Conservation (phyloP, 2,329 filamentous ascomycete species). For the Fusarium subtropicale region DNA sequence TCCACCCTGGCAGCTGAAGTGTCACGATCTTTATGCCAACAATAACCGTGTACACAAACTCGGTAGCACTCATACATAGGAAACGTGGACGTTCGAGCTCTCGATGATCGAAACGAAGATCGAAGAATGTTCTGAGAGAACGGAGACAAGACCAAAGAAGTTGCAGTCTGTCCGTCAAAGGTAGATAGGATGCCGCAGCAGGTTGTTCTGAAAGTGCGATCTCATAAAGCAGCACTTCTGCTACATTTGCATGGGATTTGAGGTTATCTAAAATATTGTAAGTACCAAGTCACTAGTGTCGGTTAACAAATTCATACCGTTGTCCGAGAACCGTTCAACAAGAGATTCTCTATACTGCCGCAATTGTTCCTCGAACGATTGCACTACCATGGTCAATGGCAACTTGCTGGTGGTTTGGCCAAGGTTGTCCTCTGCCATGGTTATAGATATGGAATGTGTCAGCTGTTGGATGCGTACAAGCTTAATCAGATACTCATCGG, state of each 20-base stretch:
- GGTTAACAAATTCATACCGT: conserved; percentile 46
- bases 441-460: conserved; percentile 59
- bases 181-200: conserved; percentile 48
- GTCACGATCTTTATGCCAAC: conserved; percentile 60
- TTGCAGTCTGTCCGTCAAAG: conserved; percentile 55
- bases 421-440: conserved; percentile 51
- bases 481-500: conserved; percentile 59
- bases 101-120: conserved; percentile 49
- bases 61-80: conserved; percentile 59
- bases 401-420: conserved; percentile 51
- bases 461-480: conserved; percentile 62
- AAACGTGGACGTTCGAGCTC: conserved; percentile 55
- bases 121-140: conserved; percentile 56
- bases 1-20: conserved; percentile 60
- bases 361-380: conserved; percentile 59
- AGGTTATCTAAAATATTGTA: conserved; percentile 51
- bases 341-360: conserved; percentile 54
- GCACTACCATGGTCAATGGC: conserved; percentile 57
- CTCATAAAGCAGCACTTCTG: conserved; percentile 62
- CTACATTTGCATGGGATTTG: conserved; percentile 57
- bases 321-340: conserved; percentile 50
- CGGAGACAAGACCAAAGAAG: conserved; percentile 60
- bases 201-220: conserved; percentile 57
- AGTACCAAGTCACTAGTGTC: neutral
- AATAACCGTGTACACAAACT: conserved; percentile 61